Conservation (phyloP, 768 basidiomycete genomes). For the Trametes gibbosa region DNA sequence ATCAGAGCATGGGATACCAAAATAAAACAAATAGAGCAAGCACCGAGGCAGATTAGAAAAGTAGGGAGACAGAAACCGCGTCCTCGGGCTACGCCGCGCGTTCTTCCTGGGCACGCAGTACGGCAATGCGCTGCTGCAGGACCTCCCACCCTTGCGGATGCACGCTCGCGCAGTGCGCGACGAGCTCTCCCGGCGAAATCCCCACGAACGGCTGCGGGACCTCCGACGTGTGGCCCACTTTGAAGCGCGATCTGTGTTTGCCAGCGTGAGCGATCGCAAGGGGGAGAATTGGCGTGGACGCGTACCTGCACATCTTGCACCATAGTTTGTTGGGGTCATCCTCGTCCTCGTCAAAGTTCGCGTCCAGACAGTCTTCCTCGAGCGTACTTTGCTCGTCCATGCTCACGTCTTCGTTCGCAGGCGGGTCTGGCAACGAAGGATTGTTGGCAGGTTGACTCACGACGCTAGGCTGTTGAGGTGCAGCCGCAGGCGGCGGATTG, state of each 20-base stretch:
- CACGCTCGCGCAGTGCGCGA: conserved; percentile 46
- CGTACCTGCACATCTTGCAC: conserved; percentile 56
- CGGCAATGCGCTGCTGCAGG: conserved; percentile 11
- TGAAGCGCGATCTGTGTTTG: conserved; percentile 35
- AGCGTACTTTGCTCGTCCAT: conserved; percentile 33
- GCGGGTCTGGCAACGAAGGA: not conserved
- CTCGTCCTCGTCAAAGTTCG: conserved; percentile 34
- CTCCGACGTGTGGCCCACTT: conserved; percentile 27
- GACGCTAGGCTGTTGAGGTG: too few relatives aligned
- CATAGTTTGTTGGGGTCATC: conserved; percentile 30
- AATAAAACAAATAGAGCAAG: too few relatives aligned
- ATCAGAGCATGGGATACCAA: too few relatives aligned
- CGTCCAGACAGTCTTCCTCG: conserved; percentile 40
- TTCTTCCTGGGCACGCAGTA: not conserved
- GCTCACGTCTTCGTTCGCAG: conserved; percentile 24
- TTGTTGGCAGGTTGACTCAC: not conserved
- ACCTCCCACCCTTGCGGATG: conserved; percentile 50
- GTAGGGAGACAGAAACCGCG: too few relatives aligned
- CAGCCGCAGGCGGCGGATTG: too few relatives aligned
- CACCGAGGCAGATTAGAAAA: too few relatives aligned
- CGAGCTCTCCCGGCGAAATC: conserved; percentile 42
- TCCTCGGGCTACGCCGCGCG: too few relatives aligned
- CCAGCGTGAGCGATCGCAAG: not conserved
- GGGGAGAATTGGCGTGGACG: not conserved
- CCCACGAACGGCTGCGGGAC: conserved; percentile 37